These are phyloP conservation scores for Phytopythium montanum DNA, from an alignment of 352 stramenopile genomes.

Conservation along the genomic window DNA sequence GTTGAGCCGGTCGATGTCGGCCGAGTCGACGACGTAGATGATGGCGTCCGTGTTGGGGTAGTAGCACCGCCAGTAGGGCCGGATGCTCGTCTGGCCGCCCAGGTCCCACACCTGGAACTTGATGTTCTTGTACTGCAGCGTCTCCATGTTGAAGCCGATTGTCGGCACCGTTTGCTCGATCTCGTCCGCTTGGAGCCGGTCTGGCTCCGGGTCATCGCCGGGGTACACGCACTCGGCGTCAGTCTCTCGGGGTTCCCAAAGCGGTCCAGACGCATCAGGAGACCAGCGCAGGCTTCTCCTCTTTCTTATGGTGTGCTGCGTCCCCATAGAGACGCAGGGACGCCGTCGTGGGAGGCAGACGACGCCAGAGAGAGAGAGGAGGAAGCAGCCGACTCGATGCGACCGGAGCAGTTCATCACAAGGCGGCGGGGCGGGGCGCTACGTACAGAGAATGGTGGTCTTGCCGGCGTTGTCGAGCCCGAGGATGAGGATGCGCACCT, in stretches of 20 bases:
- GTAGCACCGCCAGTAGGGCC: slow-evolving; percentile 99
- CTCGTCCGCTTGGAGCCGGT: slow-evolving; percentile 88
- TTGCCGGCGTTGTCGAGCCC: slow-evolving; percentile 99
- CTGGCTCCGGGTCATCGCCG: slow-evolving; percentile 19
- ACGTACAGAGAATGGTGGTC: slow-evolving; percentile 98
- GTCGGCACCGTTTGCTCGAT: slow-evolving; percentile 99
- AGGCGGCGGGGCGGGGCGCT: neutral
- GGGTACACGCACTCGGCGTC: neutral
- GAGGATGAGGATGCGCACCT: slow-evolving; percentile 99
- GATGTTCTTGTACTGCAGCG: slow-evolving; percentile 90
- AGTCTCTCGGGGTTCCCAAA: neutral
- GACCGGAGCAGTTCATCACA: too few relatives aligned
- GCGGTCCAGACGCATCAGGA: neutral
- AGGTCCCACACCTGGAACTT: slow-evolving; percentile 99
- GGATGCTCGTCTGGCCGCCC: slow-evolving; percentile 99
- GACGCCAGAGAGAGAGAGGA: too few relatives aligned
- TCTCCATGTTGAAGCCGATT: slow-evolving; percentile 98
- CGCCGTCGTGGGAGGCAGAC: neutral
- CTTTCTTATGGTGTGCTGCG: too few relatives aligned
- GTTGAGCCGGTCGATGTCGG: slow-evolving; percentile 95
- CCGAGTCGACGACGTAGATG: slow-evolving; percentile 96
- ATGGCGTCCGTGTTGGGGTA: slow-evolving; percentile 99
- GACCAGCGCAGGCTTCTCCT: neutral
- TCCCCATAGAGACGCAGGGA: too few relatives aligned
- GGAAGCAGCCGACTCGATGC: too few relatives aligned